Evolutionary conservation across 202 grass and related monocot species (phyloP), one percentile per base, ranked within the genome.

Genomic region (Setaria viridis): DNA sequence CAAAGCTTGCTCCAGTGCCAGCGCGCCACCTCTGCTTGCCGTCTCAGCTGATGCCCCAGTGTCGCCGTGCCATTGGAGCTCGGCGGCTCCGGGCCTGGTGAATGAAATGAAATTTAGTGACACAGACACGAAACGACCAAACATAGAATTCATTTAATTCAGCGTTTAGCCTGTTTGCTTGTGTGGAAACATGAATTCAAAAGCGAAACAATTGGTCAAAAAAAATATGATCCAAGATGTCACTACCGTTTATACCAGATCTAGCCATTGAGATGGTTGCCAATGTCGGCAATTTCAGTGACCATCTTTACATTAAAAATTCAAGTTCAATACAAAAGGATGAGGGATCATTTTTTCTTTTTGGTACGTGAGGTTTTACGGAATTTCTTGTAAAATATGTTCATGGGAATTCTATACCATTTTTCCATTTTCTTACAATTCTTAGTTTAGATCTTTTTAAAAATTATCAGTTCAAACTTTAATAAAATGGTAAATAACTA

Each of bases 91-190:
- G 30, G n/a, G 21, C 56, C 75, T 86, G 62, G 39, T 86, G 62
- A 39, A 30, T 39, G 62, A 64, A 56, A 45, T 37, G 62, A 56
- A 63, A 45, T 20, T 21, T 69, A 54, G 86, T n/a, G 79, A 77
- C 48, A 62, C 35, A 6, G 85, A 50, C 71, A 91, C 58, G 81
- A 86, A 49, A 82, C 70, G 76, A 85, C 81, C 62, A 62, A 84
- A 69, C 89, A 65, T 42, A n/a, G 76, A 25, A 39, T 55, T 77
- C 59, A 64, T 58, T 77, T 67, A 39, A 39, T 67, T 80, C 60
- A n/a, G 60, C 2, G 42, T 30, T 47, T 29, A 35, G 30, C 19
- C 29, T 9, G 42, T 9, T 53, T 64, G 16, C 10, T 25, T 53
- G 21, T 3, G 6, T 42, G 58, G 11, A 64, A 50, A 39, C 6